These are phyloP conservation scores for Garcia nutans DNA, from an alignment of 345 rosid species.

Conservation along the genomic window DNA sequence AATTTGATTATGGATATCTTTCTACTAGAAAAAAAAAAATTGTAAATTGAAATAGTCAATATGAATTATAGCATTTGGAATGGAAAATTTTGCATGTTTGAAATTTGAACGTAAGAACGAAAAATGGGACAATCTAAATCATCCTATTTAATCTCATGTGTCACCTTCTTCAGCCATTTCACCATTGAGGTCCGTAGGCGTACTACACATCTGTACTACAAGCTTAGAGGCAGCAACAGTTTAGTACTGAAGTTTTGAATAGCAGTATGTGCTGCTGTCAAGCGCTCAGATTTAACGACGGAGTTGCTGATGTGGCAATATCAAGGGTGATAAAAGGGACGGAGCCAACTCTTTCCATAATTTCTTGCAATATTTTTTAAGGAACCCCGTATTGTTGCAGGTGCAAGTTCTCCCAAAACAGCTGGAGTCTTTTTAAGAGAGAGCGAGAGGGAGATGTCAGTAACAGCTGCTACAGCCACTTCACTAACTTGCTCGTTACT, in stretches of 20 bases:
- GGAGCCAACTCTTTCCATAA: not conserved
- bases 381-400: not conserved
- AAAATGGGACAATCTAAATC: not conserved
- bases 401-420: not conserved
- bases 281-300: not conserved
- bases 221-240: too few relatives aligned
- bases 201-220: not conserved
- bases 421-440: not conserved
- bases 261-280: not conserved
- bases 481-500: slow-evolving; percentile 7
- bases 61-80: too few relatives aligned
- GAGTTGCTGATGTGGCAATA: slow-evolving; percentile 7
- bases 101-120: too few relatives aligned
- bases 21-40: too few relatives aligned
- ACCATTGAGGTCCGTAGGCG: not conserved
- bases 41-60: too few relatives aligned
- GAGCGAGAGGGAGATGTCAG: slow-evolving; percentile 12
- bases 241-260: not conserved
- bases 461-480: not conserved
- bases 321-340: not conserved
- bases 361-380: not conserved
- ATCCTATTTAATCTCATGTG: not conserved
- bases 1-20: too few relatives aligned
- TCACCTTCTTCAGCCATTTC: too few relatives aligned
- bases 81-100: too few relatives aligned